These are phyloP conservation scores for Globisporangium polare DNA, from an alignment of 352 stramenopile species.

Conservation along the genomic window DNA sequence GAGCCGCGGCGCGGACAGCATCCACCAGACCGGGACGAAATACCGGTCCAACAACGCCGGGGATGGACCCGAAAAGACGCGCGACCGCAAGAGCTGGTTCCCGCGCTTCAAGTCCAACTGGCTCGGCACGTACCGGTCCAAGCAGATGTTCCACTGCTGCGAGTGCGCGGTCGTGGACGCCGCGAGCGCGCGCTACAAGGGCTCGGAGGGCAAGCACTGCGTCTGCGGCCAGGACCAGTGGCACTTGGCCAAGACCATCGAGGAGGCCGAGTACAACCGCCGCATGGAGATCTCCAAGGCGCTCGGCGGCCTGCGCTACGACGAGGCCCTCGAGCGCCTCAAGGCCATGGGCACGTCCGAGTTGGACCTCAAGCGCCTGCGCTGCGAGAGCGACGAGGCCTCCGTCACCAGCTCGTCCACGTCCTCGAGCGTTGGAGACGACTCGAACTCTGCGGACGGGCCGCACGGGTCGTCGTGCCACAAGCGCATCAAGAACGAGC, in stretches of 20 bases:
- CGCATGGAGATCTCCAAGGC: slow-evolving; percentile 83
- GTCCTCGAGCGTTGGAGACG: slow-evolving; percentile 14
- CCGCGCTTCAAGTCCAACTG: slow-evolving; percentile 87
- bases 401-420: slow-evolving; percentile 21
- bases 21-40: slow-evolving; percentile 53
- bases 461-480: neutral
- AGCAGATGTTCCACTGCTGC: slow-evolving; percentile 84
- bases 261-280: slow-evolving; percentile 81
- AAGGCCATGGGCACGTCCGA: slow-evolving; percentile 56
- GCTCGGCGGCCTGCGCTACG: slow-evolving; percentile 76
- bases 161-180: slow-evolving; percentile 64
- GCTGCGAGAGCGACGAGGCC: slow-evolving; percentile 32
- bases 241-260: slow-evolving; percentile 77
- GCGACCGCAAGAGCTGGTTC: slow-evolving; percentile 85
- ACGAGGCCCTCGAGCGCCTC: slow-evolving; percentile 67
- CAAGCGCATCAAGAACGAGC: slow-evolving; percentile 21
- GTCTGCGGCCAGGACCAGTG: slow-evolving; percentile 77
- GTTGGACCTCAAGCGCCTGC: slow-evolving; percentile 48
- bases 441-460: neutral
- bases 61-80: slow-evolving; percentile 81
- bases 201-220: slow-evolving; percentile 79
- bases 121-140: slow-evolving; percentile 82
- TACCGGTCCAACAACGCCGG: slow-evolving; percentile 76
- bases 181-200: slow-evolving; percentile 59
- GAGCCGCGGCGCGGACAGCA: slow-evolving; percentile 19